A percentile compares a stretch with the other conserved stretches of the same genome.
Evolutionary conservation across 345 rosid species (phyloP).

Genomic region (Alliaria petiolata): DNA sequence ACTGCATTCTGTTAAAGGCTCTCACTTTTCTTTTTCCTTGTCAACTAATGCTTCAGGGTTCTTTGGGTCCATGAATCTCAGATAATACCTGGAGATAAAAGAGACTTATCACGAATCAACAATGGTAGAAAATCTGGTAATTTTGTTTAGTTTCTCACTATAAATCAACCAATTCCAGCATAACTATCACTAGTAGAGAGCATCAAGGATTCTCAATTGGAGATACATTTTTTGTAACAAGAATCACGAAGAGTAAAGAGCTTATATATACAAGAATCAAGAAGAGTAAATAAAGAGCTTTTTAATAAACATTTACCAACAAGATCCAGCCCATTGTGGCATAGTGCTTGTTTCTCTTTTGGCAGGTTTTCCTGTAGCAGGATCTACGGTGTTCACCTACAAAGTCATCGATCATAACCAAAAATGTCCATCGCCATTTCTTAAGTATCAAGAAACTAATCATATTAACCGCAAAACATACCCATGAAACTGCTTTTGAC

Average conservation of each 20-base stretch:
- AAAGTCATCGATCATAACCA: conserved; percentile 15
- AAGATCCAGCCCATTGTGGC: conserved; percentile 99
- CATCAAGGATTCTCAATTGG: background rate
- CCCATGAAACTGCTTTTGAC: conserved; percentile 83
- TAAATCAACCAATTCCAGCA: background rate
- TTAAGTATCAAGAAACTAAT: background rate
- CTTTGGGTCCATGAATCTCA: conserved; percentile 93
- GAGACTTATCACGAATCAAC: conserved; percentile 7
- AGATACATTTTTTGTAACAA: no score
- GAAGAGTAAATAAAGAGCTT: background rate
- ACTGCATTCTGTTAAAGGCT: conserved; percentile 2
- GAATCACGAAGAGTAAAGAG: no score
- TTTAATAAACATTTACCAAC: conserved; percentile 54
- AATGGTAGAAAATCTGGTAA: background rate
- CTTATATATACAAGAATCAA: no score
- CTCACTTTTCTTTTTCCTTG: conserved; percentile 77
- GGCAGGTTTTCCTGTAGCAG: conserved; percentile 66
- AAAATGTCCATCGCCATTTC: background rate
- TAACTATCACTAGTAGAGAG: background rate
- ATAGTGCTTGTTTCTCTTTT: conserved; percentile 94
- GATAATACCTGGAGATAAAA: conserved; percentile 71
- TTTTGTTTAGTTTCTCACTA: background rate
- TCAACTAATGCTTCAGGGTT: conserved; percentile 71
- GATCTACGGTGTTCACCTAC: conserved; percentile 64
- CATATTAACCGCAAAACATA: conserved; percentile 28